A percentile compares a stretch with the other conserved stretches of the same genome.
phyloP scores from a whole-genome alignment of 352 stramenopile genomes.

The Globisporangium ultimum region DNA sequence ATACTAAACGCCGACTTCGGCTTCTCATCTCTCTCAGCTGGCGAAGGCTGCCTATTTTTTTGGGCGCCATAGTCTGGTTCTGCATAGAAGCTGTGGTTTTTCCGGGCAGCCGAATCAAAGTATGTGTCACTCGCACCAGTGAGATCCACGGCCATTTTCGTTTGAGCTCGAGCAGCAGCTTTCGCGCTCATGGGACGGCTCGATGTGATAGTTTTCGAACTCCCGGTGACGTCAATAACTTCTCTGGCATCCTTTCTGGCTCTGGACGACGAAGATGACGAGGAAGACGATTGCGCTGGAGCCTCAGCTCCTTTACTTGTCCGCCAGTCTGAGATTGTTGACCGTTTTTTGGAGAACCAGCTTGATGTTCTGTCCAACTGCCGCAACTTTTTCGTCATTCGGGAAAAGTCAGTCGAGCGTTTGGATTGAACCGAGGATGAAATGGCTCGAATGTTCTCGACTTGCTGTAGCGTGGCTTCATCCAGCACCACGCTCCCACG shows the following conservation, averaged over 20 bases:
- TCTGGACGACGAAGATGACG: constrained; percentile 16
- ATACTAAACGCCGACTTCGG: constrained; percentile 57
- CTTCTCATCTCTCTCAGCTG: constrained; percentile 19
- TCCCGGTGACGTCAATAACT: constrained; percentile 13
- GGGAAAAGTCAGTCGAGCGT: constrained; percentile 61
- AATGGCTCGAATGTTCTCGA: constrained; percentile 54
- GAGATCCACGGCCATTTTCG: constrained; percentile 36
- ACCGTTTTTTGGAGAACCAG: constrained; percentile 49
- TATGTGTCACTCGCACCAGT: constrained; percentile 38
- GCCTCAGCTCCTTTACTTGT: constrained; percentile 6
- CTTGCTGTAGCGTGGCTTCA: constrained; percentile 34
- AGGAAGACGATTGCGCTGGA: neutral
- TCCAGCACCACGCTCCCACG: constrained; percentile 47
- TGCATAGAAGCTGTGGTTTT: constrained; percentile 71
- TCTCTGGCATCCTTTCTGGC: constrained; percentile 16
- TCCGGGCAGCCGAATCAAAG: constrained; percentile 35
- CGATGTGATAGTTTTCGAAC: neutral
- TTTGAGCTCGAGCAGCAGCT: constrained; percentile 50
- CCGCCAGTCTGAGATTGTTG: constrained; percentile 16
- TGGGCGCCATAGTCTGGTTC: constrained; percentile 48
- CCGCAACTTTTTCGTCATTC: constrained; percentile 63
- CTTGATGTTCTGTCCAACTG: constrained; percentile 43
- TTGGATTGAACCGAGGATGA: constrained; percentile 55
- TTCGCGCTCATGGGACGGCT: constrained; percentile 56
- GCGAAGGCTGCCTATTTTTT: constrained; percentile 16